phyloP scores from a whole-genome alignment of 164 flowering plant species.

The Tinospora cordifolia region DNA sequence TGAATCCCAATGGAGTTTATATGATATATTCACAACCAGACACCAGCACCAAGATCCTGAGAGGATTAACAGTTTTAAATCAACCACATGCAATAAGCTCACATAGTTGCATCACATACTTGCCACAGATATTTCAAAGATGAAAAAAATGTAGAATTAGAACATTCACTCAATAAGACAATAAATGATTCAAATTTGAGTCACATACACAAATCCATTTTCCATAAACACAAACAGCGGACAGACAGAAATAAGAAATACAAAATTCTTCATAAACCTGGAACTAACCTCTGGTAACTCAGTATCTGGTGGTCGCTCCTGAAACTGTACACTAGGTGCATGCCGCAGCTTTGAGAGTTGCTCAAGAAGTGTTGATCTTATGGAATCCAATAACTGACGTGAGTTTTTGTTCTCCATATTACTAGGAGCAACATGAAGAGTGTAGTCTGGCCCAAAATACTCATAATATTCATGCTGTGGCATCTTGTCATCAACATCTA shows the following conservation, averaged over 20 bases:
- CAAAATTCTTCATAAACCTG: not conserved
- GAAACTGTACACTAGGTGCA: slow-evolving; percentile 81
- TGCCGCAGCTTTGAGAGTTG: slow-evolving; percentile 64
- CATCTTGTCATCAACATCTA: slow-evolving; percentile 78
- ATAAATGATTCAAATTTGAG: not conserved
- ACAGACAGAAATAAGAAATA: not conserved
- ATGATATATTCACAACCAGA: not conserved
- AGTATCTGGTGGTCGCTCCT: slow-evolving; percentile 69
- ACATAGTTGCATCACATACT: not conserved
- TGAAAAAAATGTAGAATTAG: not conserved
- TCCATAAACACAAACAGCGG: not conserved
- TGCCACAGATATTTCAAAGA: not conserved
- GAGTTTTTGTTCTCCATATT: slow-evolving; percentile 88
- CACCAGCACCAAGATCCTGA: no score
- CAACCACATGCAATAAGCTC: not conserved
- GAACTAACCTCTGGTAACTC: slow-evolving; percentile 66
- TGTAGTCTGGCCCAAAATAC: slow-evolving; percentile 81
- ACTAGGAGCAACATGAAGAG: slow-evolving; percentile 85
- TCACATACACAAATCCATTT: not conserved
- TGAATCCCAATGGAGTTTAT: not conserved
- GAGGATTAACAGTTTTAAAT: not conserved
- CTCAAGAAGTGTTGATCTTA: slow-evolving; percentile 57
- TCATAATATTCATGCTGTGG: slow-evolving; percentile 79
- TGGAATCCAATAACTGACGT: slow-evolving; percentile 49
- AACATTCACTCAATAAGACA: not conserved